These are phyloP conservation scores for Sugiyamaella neomexicana DNA, from an alignment of 1,139 yeast genomes.

Conservation along the genomic window DNA sequence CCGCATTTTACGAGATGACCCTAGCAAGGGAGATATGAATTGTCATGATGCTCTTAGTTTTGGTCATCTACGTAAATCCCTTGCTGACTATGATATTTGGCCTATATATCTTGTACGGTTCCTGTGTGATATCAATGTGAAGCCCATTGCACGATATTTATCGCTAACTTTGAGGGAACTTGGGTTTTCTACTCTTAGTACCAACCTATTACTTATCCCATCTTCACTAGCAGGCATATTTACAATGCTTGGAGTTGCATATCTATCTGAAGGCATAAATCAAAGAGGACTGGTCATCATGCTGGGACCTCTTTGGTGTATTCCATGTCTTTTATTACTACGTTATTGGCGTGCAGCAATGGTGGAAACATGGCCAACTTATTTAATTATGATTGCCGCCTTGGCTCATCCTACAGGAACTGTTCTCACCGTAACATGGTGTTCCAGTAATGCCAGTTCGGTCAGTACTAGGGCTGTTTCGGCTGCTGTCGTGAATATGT, in stretches of 20 bases:
- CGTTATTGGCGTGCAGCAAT: constrained; percentile 54
- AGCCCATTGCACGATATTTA: constrained; percentile 49
- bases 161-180: constrained; percentile 51
- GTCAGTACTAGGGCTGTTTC: constrained; percentile 60
- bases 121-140: constrained; percentile 46
- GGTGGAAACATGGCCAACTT: constrained; percentile 43
- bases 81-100: constrained; percentile 58
- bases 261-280: constrained; percentile 46
- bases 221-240: constrained; percentile 45
- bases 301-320: constrained; percentile 43
- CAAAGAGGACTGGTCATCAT: constrained; percentile 41
- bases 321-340: constrained; percentile 46
- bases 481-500: constrained; percentile 63
- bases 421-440: constrained; percentile 61
- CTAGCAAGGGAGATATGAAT: constrained; percentile 67
- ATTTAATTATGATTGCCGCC: constrained; percentile 47
- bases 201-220: constrained; percentile 57
- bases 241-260: constrained; percentile 44
- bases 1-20: constrained; percentile 64
- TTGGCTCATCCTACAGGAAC: constrained; percentile 49
- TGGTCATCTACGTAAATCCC: constrained; percentile 44
- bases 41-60: constrained; percentile 56
- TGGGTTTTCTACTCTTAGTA: constrained; percentile 56
- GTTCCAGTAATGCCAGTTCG: constrained; percentile 59
- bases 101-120: constrained; percentile 58